Base-by-base conservation (phyloP, 1,284 basidiomycete genomes). In the Tilletiaria anomala region DNA sequence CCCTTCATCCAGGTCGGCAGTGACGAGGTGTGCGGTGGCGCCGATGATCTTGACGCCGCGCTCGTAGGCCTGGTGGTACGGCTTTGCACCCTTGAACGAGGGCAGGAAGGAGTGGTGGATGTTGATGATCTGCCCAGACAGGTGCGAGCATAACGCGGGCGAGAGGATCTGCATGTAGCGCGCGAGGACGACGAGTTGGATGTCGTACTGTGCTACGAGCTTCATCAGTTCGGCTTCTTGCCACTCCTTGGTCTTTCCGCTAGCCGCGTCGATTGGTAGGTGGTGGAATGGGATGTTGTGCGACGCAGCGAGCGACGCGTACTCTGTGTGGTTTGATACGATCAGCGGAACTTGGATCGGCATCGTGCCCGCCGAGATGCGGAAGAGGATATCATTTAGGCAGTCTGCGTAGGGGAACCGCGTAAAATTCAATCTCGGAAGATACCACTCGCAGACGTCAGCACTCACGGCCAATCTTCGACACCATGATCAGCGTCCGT, bases 81-180 rank as follows among this genome's bases (percentile, higher is more conserved):
- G 62, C 40, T 57, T 61, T 1, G 59, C 58, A 15, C 58, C 58
- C 39, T 58, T 60, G 48, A 64, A 64, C 20, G 57, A 56, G 18
- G 61, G 61, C 33, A 64, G 43, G 58, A 63, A 61, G n/a, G 45
- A 50, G 46, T 61, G 61, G 48, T 65, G 61, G 33, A 65, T 65
- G 48, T 65, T 65, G 46, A 65, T 65, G 35, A 65, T 62, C 22
- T 51, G 36, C 3, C 56, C 54, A 16, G 44, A 47, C 41, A 57
- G 58, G 54, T 32, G 26, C 19, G 35, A 20, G 48, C 61, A 61
- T 12, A 65, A 44, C 39, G 54, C 51, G 8, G 52, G 54, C 4
- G 43, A 48, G 16, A 65, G 52, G 36, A 65, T 61, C 47, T 57
- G 55, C 61, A 65, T 64, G 50, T 64, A 64, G 14, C 61, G 42